Evolutionary conservation across 768 basidiomycete genomes (phyloP).

Genomic region (Mycena belliarum): DNA sequence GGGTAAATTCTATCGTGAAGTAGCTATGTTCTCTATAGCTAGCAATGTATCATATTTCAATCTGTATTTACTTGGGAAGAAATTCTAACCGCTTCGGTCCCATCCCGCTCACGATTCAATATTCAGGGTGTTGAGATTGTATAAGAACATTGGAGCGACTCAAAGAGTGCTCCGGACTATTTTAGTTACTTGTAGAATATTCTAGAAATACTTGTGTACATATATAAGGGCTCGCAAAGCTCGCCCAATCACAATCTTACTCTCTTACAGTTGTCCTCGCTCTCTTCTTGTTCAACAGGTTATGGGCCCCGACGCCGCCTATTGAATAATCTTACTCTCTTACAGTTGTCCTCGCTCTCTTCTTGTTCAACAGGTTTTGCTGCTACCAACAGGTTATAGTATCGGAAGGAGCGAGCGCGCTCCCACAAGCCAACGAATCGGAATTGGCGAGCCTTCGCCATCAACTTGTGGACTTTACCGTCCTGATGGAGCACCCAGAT

Average conservation of each 20-base stretch:
- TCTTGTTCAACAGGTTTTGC: too few relatives aligned
- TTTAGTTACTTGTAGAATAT: background rate
- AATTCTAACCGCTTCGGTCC: too few relatives aligned
- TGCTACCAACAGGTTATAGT: too few relatives aligned
- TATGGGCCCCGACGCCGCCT: constrained; percentile 30
- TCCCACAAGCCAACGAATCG: constrained; percentile 2
- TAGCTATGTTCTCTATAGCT: constrained; percentile 14
- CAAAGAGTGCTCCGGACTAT: background rate
- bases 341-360: too few relatives aligned
- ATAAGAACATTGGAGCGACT: background rate
- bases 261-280: background rate
- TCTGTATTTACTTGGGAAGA: constrained; percentile 5
- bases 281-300: constrained; percentile 20
- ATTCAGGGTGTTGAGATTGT: constrained; percentile 24
- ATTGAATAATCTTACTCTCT: too few relatives aligned
- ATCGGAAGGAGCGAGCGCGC: background rate
- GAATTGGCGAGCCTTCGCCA: constrained; percentile 6
- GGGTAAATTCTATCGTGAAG: constrained; percentile 51
- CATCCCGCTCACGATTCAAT: too few relatives aligned
- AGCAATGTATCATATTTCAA: constrained; percentile 6
- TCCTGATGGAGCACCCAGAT: constrained; percentile 19
- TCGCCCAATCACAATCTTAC: background rate
- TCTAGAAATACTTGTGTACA: background rate
- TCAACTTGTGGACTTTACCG: constrained; percentile 7
- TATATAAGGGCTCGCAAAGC: background rate